Percentiles rank a stretch among this genome's conserved stretches.
Conservation (phyloP, 164 flowering plant genomes). For the Magnolia changhungtana region DNA sequence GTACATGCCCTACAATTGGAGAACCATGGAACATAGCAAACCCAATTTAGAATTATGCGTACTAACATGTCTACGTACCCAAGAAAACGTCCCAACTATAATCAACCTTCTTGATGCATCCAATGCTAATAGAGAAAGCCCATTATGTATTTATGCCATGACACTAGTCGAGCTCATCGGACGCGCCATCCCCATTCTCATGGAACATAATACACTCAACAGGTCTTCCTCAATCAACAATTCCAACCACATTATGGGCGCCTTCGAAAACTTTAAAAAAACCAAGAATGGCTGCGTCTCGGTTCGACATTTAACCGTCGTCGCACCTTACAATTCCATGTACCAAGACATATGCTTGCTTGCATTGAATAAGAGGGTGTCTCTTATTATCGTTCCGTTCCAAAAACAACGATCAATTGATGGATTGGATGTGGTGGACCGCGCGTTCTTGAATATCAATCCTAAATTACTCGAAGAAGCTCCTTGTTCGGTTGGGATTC, state of each 20-base stretch:
- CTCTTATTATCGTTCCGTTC: conserved; percentile 48
- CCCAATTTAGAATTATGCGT: conserved; percentile 31
- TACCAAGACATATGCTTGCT: conserved; percentile 69
- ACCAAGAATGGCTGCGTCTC: conserved; percentile 20
- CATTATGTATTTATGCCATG: conserved; percentile 23
- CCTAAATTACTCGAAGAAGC: conserved; percentile 3
- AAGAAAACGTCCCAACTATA: conserved; percentile 30
- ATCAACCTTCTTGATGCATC: conserved; percentile 35
- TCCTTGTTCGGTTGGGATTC: conserved; percentile 55
- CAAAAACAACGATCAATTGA: conserved; percentile 12
- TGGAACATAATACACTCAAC: conserved; percentile 35
- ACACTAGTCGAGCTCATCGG: conserved; percentile 38
- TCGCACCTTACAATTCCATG: conserved; percentile 46
- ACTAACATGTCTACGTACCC: conserved; percentile 35
- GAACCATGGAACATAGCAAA: conserved; percentile 31
- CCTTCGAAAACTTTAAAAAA: conserved; percentile 35
- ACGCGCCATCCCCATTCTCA: conserved; percentile 47
- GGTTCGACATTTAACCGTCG: conserved; percentile 36
- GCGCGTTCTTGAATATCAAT: not conserved
- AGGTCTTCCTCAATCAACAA: conserved; percentile 1
- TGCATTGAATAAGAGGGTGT: conserved; percentile 36
- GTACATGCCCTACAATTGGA: conserved; percentile 32
- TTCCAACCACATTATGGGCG: conserved; percentile 32
- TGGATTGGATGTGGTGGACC: not conserved
- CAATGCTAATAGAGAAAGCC: conserved; percentile 28